Evolutionary conservation across 2,329 filamentous ascomycete genomes (phyloP), one percentile per base, ranked within the genome.

Genomic region (Cercospora berteroae): DNA sequence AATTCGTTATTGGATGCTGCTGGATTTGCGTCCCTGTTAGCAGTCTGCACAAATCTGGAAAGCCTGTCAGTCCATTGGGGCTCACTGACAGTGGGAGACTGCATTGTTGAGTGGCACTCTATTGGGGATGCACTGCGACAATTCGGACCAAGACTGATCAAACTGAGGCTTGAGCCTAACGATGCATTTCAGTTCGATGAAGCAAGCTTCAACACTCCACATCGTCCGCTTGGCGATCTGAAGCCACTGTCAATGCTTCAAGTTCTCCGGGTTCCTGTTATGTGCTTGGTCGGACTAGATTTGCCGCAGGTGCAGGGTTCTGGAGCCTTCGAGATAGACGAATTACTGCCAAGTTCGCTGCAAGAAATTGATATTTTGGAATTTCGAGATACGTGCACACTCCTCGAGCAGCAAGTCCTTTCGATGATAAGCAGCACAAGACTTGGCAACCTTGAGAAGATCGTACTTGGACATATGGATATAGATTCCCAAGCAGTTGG

Each of bases 71-170:
- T 67, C 16, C 42, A 67, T 13, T 67, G 60, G 50, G 65, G 65
- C 3, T 27, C 50, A 48, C 23, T 60, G 5, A 29, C 9, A 16
- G 60, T 67, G n/a, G 65, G 65, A 39, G 52, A 63, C 10, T 67
- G 60, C 39, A 52, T 48, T 13, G 29, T 67, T 16, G 31, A 55
- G 9, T 59, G 60, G 60, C 59, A 23, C 23, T 60, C 33, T 13
- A 25, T 67, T 39, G 65, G 65, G 16, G 23, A 63, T 48, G 60
- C 60, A 18, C 39, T 67, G n/a, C 65, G 65, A 25, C 18, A 50
- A 5, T 29, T 27, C 27, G 65, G 59, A 10, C 27, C 12, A 7
- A 18, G 27, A n/a, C 18, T 67, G 50, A 33, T 20, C 23, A 25
- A 13, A 18, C 10, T 67, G n/a, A 57, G 50, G 44, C 56, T 67